Base-by-base conservation (phyloP, 106 monocot genomes). In the Dendrobium nobile region DNA sequence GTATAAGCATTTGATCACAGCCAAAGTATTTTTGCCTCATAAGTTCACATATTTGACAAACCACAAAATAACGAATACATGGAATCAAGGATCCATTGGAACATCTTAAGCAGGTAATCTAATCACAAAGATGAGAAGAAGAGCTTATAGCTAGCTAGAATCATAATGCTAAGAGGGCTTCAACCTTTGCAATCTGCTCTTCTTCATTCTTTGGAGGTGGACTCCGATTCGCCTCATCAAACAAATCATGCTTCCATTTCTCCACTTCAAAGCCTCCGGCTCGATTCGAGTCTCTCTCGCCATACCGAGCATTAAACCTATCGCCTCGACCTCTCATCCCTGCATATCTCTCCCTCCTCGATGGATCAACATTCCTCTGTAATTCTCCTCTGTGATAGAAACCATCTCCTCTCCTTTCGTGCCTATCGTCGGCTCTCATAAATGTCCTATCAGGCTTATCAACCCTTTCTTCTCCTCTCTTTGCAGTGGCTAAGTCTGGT, bases 181-280 rank as follows among this genome's bases (percentile, higher is more conserved):
- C 97, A 43, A 95, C 79, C 87, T 92, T 98, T 0, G 94, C 94
- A 80, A 98, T 91, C 81, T 95, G 89, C 55, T 96, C 96, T 45
- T 98, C 95, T 76, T 98, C 97, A 27, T 89, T 98, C 87, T 88
- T 95, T 24, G 79, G 84, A 67, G 79, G 74, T 9, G 91, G 89
- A 74, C 94, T 98, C 82, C 74, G 84, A 45, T 92, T 98, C 1
- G 88, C 87, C 54, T 98, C 91, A 11, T 95, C 91, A 75, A 87
- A 98, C 65, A 92, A 79, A 85, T 98, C 97, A 78, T 96, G 96
- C 85, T 92, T 94, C 94, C 97, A 98, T 82, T 88, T 97, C 5
- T 97, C 89, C 18, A 48, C 88, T 67, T 90, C 90, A 77, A 82
- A 77, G 67, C 79, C 83, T 72, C 85, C 78, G 13, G 82, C 72